These are phyloP conservation scores for Chrysanthemum seticuspe DNA, from an alignment of 129 eudicot species.

Conservation along the genomic window DNA sequence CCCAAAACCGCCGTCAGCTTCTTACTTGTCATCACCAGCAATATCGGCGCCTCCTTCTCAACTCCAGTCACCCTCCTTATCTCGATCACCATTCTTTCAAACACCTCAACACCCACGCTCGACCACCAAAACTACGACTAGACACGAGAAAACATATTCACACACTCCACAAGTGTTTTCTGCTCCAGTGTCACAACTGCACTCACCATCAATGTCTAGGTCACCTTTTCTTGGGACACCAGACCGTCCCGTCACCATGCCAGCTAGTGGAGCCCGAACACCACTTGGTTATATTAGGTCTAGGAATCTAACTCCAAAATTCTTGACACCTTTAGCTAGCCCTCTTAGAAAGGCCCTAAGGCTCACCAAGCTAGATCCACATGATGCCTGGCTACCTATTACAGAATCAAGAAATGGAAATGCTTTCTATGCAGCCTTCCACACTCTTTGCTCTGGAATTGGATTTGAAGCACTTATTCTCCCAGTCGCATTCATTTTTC, in stretches of 20 bases:
- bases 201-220: constrained; percentile 41
- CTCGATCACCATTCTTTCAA: constrained; percentile 39
- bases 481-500: constrained; percentile 46
- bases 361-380: constrained; percentile 46
- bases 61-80: constrained; percentile 47
- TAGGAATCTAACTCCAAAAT: constrained; percentile 36
- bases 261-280: constrained; percentile 23
- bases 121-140: constrained; percentile 12
- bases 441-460: constrained; percentile 50
- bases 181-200: constrained; percentile 39
- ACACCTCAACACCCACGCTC: constrained; percentile 31
- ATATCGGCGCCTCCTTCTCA: constrained; percentile 48
- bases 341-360: constrained; percentile 44
- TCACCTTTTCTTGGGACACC: constrained; percentile 37
- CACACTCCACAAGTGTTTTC: constrained; percentile 26
- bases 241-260: constrained; percentile 25
- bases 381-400: constrained; percentile 58
- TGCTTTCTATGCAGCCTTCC: constrained; percentile 47
- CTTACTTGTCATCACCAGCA: constrained; percentile 28
- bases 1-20: constrained; percentile 25
- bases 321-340: constrained; percentile 52
- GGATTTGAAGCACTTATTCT: constrained; percentile 53
- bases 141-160: constrained; percentile 16
- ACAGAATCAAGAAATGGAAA: constrained; percentile 56
- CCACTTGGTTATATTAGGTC: constrained; percentile 31